Base-by-base conservation (phyloP, 192 early-diverging fungal species). In the Bifiguratus adelaidae region DNA sequence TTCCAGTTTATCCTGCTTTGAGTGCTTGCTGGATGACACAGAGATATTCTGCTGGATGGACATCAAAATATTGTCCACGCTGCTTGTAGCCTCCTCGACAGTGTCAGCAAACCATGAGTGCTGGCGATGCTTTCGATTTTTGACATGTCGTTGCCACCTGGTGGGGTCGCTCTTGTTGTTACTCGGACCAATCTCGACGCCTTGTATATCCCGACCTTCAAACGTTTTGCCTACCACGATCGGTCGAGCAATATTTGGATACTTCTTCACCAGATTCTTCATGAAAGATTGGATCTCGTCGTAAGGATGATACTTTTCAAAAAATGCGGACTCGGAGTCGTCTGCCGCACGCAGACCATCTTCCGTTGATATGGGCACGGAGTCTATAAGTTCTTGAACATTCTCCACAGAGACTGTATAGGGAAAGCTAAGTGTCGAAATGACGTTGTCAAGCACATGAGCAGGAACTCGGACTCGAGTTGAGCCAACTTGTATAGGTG, bases 121-220 rank as follows among this genome's bases (percentile, higher is more conserved):
- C 15, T 34, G 11, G 0, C 15, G 32, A 0, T 34, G 32, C 32
- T 34, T 34, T 34, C 1, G 11, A 11, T 34, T 34, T 15, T 34
- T 15, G 15, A 13, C 32, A 0, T 40, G 18, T 13, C 37, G 16
- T 40, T 40, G 18, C 8, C 32, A 8, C 8, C 32, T 33, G 8
- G 8, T 33, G n/a, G 8, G 8, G 8, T 33, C 32, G 32, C 8
- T n/a, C n/a, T 33, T 33, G 8, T 33, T 33, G n/a, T 33, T 33
- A 9, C 37, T 19, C 8, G 48, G 52, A 38, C 49, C 48, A 28
- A 70, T 68, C 34, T 54, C 52, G 50, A 70, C 52, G 3, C 68
- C 71, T 42, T 53, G 52, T 26, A 74, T 60, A 47, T 67, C 64
- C 12, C 71, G 50, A 1, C 71, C 71, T 40, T 74, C 71, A 44